These are phyloP conservation scores for Trichoderma harzianum DNA, from an alignment of 2,329 filamentous ascomycete genomes.

Conservation along the genomic window DNA sequence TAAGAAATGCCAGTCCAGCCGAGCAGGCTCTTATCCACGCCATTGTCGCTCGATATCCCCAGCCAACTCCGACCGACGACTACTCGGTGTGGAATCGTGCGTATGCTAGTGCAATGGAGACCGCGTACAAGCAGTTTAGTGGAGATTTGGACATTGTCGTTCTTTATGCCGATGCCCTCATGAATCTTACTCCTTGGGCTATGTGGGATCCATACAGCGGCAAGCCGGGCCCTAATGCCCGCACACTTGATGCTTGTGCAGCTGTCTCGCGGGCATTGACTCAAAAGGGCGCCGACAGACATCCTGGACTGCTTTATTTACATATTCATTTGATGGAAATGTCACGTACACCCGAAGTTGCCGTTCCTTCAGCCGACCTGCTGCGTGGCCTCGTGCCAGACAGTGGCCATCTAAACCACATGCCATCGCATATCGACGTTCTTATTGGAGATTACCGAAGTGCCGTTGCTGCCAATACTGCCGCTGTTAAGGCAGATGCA, in stretches of 20 bases:
- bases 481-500: not conserved
- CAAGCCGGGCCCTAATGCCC: not conserved
- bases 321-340: conserved; percentile 59
- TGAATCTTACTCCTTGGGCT: not conserved
- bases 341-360: conserved; percentile 59
- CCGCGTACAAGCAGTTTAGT: not conserved
- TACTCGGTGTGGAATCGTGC: not conserved
- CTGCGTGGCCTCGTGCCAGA: conserved; percentile 61
- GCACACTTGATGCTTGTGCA: not conserved
- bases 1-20: not conserved
- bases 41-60: conserved; percentile 3
- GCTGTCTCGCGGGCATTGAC: not conserved
- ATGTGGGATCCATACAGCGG: conserved; percentile 5
- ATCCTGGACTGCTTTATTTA: not conserved
- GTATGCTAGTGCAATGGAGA: not conserved
- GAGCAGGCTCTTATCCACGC: conserved; percentile 1
- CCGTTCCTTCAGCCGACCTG: conserved; percentile 54
- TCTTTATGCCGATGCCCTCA: conserved; percentile 1
- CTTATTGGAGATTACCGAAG: not conserved
- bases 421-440: conserved; percentile 18
- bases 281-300: not conserved
- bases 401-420: conserved; percentile 53
- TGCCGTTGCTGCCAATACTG: not conserved
- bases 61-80: not conserved
- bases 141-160: not conserved